Evolutionary conservation across 352 stramenopile genomes (phyloP), one percentile per base, ranked within the genome.

Genomic region (Phytophthora pinifolia): DNA sequence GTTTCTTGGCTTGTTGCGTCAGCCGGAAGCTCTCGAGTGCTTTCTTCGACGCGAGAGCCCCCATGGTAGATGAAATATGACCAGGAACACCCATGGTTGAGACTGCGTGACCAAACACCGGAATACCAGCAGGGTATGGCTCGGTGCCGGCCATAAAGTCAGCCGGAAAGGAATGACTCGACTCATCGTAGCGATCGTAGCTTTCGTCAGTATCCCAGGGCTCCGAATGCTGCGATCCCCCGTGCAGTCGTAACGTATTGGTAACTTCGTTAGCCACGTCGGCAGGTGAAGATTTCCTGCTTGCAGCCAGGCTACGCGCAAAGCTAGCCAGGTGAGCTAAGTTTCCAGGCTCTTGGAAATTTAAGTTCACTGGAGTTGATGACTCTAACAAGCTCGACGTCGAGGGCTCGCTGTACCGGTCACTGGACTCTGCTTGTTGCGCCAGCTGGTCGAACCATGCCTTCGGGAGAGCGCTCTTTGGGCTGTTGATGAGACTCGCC

Each of bases 401-500:
- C n/a, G 65, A 57, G 22, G 66, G 67, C 32, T 73, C 66, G 47
- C 74, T 59, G 51, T 78, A 70, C 22, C 72, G 65, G 31, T 86
- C 69, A 58, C 76, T 72, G 44, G 53, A 69, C 32, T 69, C 66
- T 17, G 62, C 62, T 60, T 72, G 57, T 65, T 70, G 75, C 9
- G 81, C 61, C 12, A 92, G 70, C 32, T 89, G 74, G 30, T 90
- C 70, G 43, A 92, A 92, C 85, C 85, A 95, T 15, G 82, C 79
- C 8, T 78, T 75, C 0, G 85, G 85, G 0, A 95, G 67, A 15
- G 73, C 65, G 34, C 72, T 89, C 46, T 88, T 92, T 2, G 85
- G 79, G 49, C 83, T 92, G 52, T 76, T 82, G 10, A 88, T 72
- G 4, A 70, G 49, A 29, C 75, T 73, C 15, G 83, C 82, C 32